Evolutionary conservation across 805 yeast genomes (phyloP), one percentile per base, ranked within the genome.

Genomic region (Candida suzukii): DNA sequence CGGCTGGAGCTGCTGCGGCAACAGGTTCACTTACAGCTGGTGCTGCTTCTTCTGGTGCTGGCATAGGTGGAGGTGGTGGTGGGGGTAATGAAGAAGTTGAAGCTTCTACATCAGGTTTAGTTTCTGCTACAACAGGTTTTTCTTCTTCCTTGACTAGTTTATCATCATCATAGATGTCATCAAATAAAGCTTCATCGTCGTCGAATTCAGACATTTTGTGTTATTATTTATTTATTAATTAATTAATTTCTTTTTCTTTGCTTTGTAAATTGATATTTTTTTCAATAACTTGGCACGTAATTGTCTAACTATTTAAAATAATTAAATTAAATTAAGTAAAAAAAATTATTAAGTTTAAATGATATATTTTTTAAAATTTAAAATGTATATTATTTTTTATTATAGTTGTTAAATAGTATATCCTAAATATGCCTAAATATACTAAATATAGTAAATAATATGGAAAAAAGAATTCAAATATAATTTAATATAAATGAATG

Each of bases 151-250:
- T 40, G 26, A 30, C 37, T 40, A 40, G 18, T 13, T 19, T 37
- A 28, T 57, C 61, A 37, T 52, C 64, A 25, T 58, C 60, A 51
- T 90, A 90, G 66, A 90, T 86, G 61, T 90, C 96, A 66, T 88
- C 95, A 64, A 90, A 90, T 61, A 85, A 81, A 55, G 87, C 91
- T 62, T 88, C 96, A 66, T 90, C 97, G 67, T 88, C 96, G 66
- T 88, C 95, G 46, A 83, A 75, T 43, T 20, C 28, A 13, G 83
- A 75, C 84, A 79, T 80, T 41, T 42, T 63, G 35, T 16, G n/a
- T 29, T 26, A 26, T 26, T 26, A 26, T 11, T 7, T 26, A 26
- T 26, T 26, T 26, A 26, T 7, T 26, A 26, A 26, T 26, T 26
- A 26, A 26, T 26, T 26, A 13, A 26, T 26, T 29, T 27, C 11